Conservation (phyloP, 202 grass and related monocot genomes). For the Setaria viridis region DNA sequence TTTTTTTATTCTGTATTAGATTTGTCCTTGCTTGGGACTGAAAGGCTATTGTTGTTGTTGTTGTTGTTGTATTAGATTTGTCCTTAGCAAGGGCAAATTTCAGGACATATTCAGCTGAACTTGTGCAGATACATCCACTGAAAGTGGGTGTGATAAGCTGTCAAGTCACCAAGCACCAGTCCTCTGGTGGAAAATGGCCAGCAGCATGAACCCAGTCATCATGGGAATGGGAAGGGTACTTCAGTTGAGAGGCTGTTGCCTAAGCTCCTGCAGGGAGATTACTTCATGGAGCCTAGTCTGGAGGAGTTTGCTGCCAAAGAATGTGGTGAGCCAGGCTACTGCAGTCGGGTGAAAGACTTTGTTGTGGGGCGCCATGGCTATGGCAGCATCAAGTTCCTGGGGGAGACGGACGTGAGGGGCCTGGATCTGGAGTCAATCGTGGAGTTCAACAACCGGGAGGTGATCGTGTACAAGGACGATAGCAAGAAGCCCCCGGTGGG, state of each 20-base stretch:
- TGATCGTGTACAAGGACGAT: conserved; percentile 90
- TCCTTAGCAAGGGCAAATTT: background rate
- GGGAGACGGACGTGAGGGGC: conserved; percentile 78
- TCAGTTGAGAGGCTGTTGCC: conserved; percentile 75
- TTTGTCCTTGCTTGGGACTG: no score
- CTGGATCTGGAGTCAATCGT: conserved; percentile 77
- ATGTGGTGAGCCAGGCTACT: conserved; percentile 81
- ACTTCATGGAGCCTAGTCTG: conserved; percentile 79
- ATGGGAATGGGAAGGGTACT: conserved; percentile 63
- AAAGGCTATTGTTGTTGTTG: no score
- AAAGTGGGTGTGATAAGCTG: conserved; percentile 43
- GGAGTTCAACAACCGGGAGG: conserved; percentile 84
- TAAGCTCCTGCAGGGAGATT: conserved; percentile 73
- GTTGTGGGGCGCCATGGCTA: conserved; percentile 72
- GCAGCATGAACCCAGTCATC: conserved; percentile 38
- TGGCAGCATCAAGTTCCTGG: conserved; percentile 82
- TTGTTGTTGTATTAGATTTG: background rate
- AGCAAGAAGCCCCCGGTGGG: conserved; percentile 80
- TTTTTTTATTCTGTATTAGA: background rate
- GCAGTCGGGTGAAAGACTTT: conserved; percentile 70
- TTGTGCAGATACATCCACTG: conserved; percentile 44
- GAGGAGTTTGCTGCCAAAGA: conserved; percentile 92
- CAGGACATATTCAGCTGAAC: background rate
- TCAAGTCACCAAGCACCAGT: conserved; percentile 28
- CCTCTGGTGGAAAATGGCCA: conserved; percentile 51